Percentiles rank a stretch among this genome's conserved stretches.
Evolutionary conservation across 2,329 filamentous ascomycete genomes (phyloP).

Genomic region (Fusarium begoniae): DNA sequence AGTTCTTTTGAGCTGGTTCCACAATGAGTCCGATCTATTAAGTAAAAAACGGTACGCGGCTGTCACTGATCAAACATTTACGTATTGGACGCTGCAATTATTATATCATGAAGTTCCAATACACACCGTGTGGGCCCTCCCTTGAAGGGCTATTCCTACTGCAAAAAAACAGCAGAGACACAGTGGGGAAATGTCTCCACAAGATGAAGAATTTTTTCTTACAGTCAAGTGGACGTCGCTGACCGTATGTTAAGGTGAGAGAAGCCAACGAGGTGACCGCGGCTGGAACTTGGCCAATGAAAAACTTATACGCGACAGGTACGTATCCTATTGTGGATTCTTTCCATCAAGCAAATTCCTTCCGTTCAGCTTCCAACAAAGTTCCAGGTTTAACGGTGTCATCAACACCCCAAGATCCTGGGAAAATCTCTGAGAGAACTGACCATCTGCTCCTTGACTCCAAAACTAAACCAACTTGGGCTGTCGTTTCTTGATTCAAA

Average conservation of each 20-base stretch:
- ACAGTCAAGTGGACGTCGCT: neutral
- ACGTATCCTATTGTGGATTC: neutral
- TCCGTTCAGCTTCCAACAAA: slow-evolving; percentile 19
- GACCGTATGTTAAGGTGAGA: slow-evolving; percentile 34
- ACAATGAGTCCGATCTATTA: slow-evolving; percentile 20
- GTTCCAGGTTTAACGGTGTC: slow-evolving; percentile 20
- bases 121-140: slow-evolving; percentile 17
- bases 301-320: neutral
- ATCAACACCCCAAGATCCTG: slow-evolving; percentile 22
- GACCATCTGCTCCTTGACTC: slow-evolving; percentile 5
- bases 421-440: slow-evolving; percentile 33
- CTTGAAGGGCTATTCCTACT: slow-evolving; percentile 1
- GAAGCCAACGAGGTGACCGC: slow-evolving; percentile 9
- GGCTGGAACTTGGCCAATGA: slow-evolving; percentile 12
- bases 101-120: slow-evolving; percentile 4
- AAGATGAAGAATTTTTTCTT: slow-evolving; percentile 32
- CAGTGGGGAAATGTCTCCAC: slow-evolving; percentile 17
- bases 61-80: slow-evolving; percentile 10
- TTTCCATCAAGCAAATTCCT: slow-evolving; percentile 1
- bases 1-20: slow-evolving; percentile 10
- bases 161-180: slow-evolving; percentile 15
- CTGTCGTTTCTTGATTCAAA: slow-evolving; percentile 17
- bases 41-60: slow-evolving; percentile 22
- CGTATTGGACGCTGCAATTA: slow-evolving; percentile 26
- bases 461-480: slow-evolving; percentile 12